These are phyloP conservation scores for Poronia punctata DNA, from an alignment of 495 filamentous ascomycete genomes.

Conservation along the genomic window DNA sequence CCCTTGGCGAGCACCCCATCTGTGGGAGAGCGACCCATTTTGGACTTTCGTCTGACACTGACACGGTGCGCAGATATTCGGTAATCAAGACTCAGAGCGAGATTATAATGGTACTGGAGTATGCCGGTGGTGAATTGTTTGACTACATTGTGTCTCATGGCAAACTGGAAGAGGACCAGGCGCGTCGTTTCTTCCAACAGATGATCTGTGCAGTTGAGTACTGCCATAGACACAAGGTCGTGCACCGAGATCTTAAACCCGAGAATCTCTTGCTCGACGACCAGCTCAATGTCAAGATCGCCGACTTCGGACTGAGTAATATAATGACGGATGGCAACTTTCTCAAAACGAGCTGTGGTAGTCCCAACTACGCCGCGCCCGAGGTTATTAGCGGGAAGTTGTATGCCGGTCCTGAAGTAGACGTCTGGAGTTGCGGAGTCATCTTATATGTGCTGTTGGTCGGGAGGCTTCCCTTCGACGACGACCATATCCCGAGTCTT, in stretches of 20 bases:
- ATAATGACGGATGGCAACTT: slow-evolving; percentile 99
- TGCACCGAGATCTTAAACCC: slow-evolving; percentile 94
- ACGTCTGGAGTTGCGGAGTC: slow-evolving; percentile 98
- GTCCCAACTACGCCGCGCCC: slow-evolving; percentile 94
- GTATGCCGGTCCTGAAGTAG: slow-evolving; percentile 95
- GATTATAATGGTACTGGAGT: slow-evolving; percentile 99
- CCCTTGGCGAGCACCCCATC: too few relatives aligned
- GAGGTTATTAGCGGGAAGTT: slow-evolving; percentile 97
- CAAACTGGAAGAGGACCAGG: slow-evolving; percentile 79
- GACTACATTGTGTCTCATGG: slow-evolving; percentile 93
- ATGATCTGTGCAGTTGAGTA: slow-evolving; percentile 99
- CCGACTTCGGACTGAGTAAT: slow-evolving; percentile 96
- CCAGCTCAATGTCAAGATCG: slow-evolving; percentile 95
- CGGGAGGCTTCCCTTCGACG: slow-evolving; percentile 89
- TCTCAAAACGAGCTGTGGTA: slow-evolving; percentile 95
- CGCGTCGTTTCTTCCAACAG: slow-evolving; percentile 95
- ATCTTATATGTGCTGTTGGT: slow-evolving; percentile 94
- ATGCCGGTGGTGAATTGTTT: slow-evolving; percentile 92
- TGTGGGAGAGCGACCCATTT: slow-evolving; percentile 4
- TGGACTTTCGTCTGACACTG: too few relatives aligned
- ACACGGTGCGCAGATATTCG: slow-evolving; percentile 59
- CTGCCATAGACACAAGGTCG: slow-evolving; percentile 97
- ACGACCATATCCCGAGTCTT: slow-evolving; percentile 66
- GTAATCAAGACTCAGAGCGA: slow-evolving; percentile 89
- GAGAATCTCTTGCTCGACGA: slow-evolving; percentile 94